Conservation (phyloP, 371 early-diverging fungal species). For the Mortierella sp. region DNA sequence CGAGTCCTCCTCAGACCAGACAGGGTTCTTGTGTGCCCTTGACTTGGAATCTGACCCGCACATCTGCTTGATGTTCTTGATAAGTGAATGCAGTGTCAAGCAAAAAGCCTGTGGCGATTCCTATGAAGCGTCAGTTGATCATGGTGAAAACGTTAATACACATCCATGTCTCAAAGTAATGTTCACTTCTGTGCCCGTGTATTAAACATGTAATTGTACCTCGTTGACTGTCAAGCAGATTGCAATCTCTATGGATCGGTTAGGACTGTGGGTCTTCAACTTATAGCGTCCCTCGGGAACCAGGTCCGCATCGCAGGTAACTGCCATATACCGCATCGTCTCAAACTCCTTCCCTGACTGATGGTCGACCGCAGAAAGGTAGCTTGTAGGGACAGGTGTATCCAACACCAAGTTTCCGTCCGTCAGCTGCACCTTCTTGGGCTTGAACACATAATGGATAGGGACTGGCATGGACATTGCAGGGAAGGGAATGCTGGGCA, state of each 20-base stretch:
- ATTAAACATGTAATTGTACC: slow-evolving; percentile 40
- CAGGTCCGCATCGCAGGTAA: slow-evolving; percentile 83
- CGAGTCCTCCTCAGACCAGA: slow-evolving; percentile 84
- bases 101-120: slow-evolving; percentile 89
- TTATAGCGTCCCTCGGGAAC: slow-evolving; percentile 80
- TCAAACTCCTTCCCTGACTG: slow-evolving; percentile 75
- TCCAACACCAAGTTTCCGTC: slow-evolving; percentile 81
- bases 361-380: slow-evolving; percentile 68
- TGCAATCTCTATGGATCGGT: slow-evolving; percentile 82
- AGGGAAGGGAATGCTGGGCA: slow-evolving; percentile 31
- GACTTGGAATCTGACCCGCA: slow-evolving; percentile 65
- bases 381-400: slow-evolving; percentile 76
- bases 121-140: slow-evolving; percentile 42
- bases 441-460: slow-evolving; percentile 50
- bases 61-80: slow-evolving; percentile 81
- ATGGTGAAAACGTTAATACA: neutral
- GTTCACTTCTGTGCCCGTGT: neutral
- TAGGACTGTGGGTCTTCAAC: slow-evolving; percentile 79
- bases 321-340: slow-evolving; percentile 83
- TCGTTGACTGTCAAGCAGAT: slow-evolving; percentile 95
- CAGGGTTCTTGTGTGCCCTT: slow-evolving; percentile 80
- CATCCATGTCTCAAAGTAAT: no score
- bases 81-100: slow-evolving; percentile 85
- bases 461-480: slow-evolving; percentile 57
- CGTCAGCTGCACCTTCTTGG: slow-evolving; percentile 72